These are phyloP conservation scores for Solanum chmielewskii DNA, from an alignment of 257 asterid species.

Conservation along the genomic window DNA sequence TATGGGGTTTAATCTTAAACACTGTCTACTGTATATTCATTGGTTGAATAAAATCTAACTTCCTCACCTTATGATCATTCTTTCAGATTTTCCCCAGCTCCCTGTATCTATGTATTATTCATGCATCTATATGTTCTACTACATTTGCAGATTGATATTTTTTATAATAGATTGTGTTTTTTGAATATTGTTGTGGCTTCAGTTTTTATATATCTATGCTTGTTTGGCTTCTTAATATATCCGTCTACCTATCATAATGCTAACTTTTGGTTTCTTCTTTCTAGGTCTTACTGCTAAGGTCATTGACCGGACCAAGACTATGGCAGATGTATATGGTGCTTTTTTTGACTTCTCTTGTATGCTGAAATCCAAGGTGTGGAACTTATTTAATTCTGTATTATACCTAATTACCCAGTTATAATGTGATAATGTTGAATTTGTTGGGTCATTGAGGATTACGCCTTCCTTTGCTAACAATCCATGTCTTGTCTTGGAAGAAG, in stretches of 20 bases:
- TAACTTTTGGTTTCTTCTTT: not conserved
- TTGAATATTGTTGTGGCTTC: not conserved
- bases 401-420: not conserved
- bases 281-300: conserved; percentile 92
- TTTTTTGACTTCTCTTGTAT: conserved; percentile 79
- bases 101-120: not conserved
- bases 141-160: not conserved
- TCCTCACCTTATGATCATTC: not conserved
- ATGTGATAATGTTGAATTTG: not conserved
- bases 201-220: not conserved
- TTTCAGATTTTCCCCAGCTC: not conserved
- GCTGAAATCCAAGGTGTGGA: conserved; percentile 76
- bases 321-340: conserved; percentile 87
- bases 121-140: not conserved
- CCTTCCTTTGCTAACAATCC: not conserved
- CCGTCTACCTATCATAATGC: not conserved
- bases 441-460: not conserved
- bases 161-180: not conserved
- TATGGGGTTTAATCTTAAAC: not conserved
- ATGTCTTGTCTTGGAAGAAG: not conserved
- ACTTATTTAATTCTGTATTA: not conserved
- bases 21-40: not conserved
- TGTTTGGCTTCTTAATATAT: not conserved
- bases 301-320: conserved; percentile 62
- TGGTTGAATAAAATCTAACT: not conserved